Evolutionary conservation across 768 basidiomycete species (phyloP).

Genomic region (Coprinellus aureogranulatus): DNA sequence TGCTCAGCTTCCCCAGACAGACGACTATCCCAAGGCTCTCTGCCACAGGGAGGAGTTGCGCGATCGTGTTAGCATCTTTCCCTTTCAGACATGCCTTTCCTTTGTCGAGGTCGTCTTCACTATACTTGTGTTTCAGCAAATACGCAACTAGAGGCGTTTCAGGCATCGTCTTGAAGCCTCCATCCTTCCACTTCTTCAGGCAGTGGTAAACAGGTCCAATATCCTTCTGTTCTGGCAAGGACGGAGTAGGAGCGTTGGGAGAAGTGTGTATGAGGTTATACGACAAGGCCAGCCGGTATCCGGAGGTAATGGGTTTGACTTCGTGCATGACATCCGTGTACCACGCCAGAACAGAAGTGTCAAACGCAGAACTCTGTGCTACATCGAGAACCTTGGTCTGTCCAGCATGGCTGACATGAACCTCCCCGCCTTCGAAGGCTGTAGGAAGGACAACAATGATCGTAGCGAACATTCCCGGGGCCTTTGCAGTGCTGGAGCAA

Average conservation of each 20-base stretch:
- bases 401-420: conserved; percentile 36
- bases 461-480: conserved; percentile 45
- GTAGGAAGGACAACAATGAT: conserved; percentile 44
- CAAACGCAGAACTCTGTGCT: conserved; percentile 20
- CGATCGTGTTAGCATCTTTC: conserved; percentile 31
- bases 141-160: not conserved
- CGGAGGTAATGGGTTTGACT: conserved; percentile 42
- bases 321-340: conserved; percentile 48
- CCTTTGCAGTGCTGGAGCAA: conserved; percentile 36
- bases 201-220: not conserved
- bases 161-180: not conserved
- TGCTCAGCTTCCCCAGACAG: conserved; percentile 34
- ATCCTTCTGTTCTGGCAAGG: not conserved
- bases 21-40: conserved; percentile 32
- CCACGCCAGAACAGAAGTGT: conserved; percentile 42
- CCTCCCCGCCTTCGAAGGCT: conserved; percentile 39
- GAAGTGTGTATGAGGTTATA: conserved; percentile 41
- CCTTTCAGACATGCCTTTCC: conserved; percentile 34
- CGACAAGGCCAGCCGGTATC: conserved; percentile 43
- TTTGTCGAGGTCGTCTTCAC: conserved; percentile 16
- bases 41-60: conserved; percentile 28
- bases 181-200: not conserved
- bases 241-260: not conserved
- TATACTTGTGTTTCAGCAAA: conserved; percentile 15
- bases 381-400: conserved; percentile 31